phyloP scores from a whole-genome alignment of 1,284 basidiomycete species.

The Irpex sp. region DNA sequence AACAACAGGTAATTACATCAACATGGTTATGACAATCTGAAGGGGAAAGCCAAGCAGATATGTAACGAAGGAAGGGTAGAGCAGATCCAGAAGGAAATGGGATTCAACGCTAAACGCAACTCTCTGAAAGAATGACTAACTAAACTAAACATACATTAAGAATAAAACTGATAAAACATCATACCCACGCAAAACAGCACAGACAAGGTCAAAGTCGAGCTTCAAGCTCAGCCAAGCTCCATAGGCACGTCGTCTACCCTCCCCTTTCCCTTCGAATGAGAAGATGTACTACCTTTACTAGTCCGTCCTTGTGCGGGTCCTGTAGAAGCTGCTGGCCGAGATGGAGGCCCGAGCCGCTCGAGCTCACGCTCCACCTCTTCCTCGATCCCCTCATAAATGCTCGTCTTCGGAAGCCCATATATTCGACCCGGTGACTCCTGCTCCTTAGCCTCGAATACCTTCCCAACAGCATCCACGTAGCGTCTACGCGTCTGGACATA shows the following conservation, averaged over 20 bases:
- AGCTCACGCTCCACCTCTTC: conserved; percentile 49
- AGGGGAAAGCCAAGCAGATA: neutral
- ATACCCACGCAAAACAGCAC: neutral
- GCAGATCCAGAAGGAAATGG: neutral
- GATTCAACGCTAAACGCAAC: neutral
- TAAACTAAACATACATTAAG: neutral
- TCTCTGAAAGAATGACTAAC: neutral
- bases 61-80: too few relatives aligned
- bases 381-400: conserved; percentile 72
- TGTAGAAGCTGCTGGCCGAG: conserved; percentile 14
- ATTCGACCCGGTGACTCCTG: conserved; percentile 59
- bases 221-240: conserved; percentile 13
- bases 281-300: conserved; percentile 15
- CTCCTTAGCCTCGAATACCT: conserved; percentile 66
- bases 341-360: conserved; percentile 23
- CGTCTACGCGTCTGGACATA: conserved; percentile 67
- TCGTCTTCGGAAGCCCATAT: conserved; percentile 70
- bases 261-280: conserved; percentile 42
- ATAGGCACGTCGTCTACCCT: conserved; percentile 29
- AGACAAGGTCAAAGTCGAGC: neutral
- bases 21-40: neutral
- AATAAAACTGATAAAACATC: neutral
- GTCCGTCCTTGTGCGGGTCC: conserved; percentile 27
- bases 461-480: conserved; percentile 72
- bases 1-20: neutral